These are phyloP conservation scores for Mycena sp. DNA, from an alignment of 1,284 basidiomycete species.

Conservation along the genomic window DNA sequence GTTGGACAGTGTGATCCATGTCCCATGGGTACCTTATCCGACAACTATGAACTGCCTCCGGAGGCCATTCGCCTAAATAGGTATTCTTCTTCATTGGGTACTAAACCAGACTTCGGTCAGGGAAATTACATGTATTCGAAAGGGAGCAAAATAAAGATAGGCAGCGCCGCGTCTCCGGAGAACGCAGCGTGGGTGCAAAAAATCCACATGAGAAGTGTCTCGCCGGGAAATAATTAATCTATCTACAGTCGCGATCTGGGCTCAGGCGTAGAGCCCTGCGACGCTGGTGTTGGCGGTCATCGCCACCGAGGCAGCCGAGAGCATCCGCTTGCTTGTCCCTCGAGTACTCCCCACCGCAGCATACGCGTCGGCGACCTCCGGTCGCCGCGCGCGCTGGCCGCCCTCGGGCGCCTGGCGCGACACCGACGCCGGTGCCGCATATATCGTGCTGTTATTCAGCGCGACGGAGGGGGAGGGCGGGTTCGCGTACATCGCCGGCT, in stretches of 20 bases:
- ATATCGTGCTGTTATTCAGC: neutral
- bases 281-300: slow-evolving; percentile 5
- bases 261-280: slow-evolving; percentile 4
- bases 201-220: neutral
- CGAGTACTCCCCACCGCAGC: neutral
- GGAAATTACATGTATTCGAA: neutral
- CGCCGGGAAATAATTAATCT: neutral
- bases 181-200: neutral
- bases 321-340: slow-evolving; percentile 13
- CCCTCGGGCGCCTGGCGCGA: slow-evolving; percentile 1
- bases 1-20: too few relatives aligned
- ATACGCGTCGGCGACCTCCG: neutral
- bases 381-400: neutral
- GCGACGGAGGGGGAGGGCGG: neutral
- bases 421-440: neutral
- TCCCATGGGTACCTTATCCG: too few relatives aligned
- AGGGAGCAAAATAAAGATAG: slow-evolving; percentile 3
- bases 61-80: too few relatives aligned
- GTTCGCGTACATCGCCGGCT: neutral
- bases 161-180: neutral
- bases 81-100: too few relatives aligned
- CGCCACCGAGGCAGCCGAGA: neutral
- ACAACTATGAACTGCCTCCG: too few relatives aligned
- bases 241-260: too few relatives aligned
- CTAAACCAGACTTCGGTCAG: neutral